Percentiles rank a stretch among this genome's conserved stretches.
phyloP scores from a whole-genome alignment of 352 stramenopile genomes.

The Phytophthora tubulina region DNA sequence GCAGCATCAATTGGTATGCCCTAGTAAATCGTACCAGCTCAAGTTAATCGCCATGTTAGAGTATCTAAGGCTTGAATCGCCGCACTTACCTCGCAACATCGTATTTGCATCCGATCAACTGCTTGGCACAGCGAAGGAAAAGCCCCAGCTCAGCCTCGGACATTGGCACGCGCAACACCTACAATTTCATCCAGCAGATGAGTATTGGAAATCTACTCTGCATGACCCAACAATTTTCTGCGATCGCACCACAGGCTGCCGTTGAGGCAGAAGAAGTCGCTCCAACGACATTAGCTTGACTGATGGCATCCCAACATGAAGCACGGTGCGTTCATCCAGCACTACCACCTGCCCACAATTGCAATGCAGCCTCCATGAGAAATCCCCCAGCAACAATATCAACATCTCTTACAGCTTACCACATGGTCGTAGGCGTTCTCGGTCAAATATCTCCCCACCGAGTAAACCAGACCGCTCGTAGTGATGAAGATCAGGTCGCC shows the following conservation, averaged over 20 bases:
- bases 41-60: constrained; percentile 2
- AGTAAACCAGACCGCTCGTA: constrained; percentile 77
- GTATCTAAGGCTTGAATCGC: background rate
- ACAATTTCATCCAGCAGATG: constrained; percentile 6
- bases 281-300: constrained; percentile 71
- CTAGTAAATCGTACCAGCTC: constrained; percentile 28
- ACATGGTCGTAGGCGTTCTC: constrained; percentile 83
- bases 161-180: constrained; percentile 75
- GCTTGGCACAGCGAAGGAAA: constrained; percentile 68
- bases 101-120: constrained; percentile 74
- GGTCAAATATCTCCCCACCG: constrained; percentile 64
- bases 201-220: background rate
- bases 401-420: constrained; percentile 34
- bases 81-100: constrained; percentile 65
- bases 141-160: constrained; percentile 48
- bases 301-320: constrained; percentile 72
- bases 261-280: constrained; percentile 69
- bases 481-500: constrained; percentile 87
- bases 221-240: background rate
- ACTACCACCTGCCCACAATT: constrained; percentile 57
- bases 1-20: constrained; percentile 70
- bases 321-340: constrained; percentile 64
- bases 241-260: constrained; percentile 69
- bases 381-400: background rate
- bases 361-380: no score